phyloP scores from a whole-genome alignment of 2,329 filamentous ascomycete genomes.

The Cadophora sp. region DNA sequence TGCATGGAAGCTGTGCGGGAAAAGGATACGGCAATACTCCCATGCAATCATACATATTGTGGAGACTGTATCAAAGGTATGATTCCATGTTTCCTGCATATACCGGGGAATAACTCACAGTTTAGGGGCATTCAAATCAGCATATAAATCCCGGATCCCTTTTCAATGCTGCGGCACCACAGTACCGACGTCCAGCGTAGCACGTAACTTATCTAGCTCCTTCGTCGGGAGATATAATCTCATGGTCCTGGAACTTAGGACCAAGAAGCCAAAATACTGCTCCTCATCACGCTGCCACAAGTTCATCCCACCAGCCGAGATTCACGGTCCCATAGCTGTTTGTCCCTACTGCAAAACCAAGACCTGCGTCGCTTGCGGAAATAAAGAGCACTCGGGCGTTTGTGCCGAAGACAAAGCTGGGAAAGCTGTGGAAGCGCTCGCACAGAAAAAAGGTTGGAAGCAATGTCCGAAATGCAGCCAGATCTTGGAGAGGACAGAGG shows the following conservation, averaged over 20 bases:
- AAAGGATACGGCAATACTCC: conserved; percentile 25
- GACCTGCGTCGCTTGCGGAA: conserved; percentile 38
- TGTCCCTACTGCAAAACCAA: conserved; percentile 32
- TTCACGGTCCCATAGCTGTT: conserved; percentile 34
- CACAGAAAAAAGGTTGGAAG: conserved; percentile 39
- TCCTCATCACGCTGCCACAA: conserved; percentile 31
- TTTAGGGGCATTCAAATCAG: conserved; percentile 33
- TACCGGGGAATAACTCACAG: not conserved
- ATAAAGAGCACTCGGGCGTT: conserved; percentile 36
- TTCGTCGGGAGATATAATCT: conserved; percentile 34
- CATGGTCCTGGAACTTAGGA: conserved; percentile 39
- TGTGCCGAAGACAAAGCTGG: conserved; percentile 40
- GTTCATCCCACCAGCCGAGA: conserved; percentile 39
- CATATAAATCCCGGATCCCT: conserved; percentile 27
- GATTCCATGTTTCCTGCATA: not conserved
- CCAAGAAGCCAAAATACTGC: conserved; percentile 41
- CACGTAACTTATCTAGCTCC: conserved; percentile 11
- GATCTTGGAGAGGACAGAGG: conserved; percentile 39
- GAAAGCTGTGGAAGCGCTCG: conserved; percentile 33
- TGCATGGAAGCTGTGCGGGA: conserved; percentile 33
- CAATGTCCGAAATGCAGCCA: conserved; percentile 38
- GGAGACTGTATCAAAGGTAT: conserved; percentile 32
- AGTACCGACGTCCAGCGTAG: conserved; percentile 6
- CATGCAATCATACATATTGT: conserved; percentile 36
- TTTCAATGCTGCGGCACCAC: conserved; percentile 34